Conservation (phyloP, 495 filamentous ascomycete genomes). For the Aspergillus bridgeri region DNA sequence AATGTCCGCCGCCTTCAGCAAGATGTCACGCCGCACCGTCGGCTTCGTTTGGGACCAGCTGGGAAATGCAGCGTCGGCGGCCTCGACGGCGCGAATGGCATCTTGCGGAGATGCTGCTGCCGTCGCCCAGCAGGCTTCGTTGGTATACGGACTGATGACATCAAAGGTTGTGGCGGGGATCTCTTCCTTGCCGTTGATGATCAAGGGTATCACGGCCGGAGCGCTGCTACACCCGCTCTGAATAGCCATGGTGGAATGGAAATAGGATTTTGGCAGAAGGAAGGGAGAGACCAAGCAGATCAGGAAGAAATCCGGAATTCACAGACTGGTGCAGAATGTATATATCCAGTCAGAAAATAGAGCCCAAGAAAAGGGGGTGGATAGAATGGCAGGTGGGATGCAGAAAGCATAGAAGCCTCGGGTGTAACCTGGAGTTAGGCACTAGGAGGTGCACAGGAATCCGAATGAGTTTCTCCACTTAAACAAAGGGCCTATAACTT, state of each 20-base stretch:
- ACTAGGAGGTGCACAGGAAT: background rate
- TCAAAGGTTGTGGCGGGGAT: slow-evolving; percentile 55
- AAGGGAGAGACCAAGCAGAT: background rate
- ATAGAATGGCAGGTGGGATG: background rate
- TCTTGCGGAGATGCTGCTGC: slow-evolving; percentile 60
- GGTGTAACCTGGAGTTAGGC: background rate
- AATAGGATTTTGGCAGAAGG: background rate
- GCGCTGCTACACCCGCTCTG: background rate
- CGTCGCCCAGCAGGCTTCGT: slow-evolving; percentile 57
- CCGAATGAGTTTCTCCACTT: background rate
- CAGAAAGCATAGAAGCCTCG: background rate
- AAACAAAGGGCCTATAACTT: background rate
- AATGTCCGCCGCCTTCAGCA: slow-evolving; percentile 68
- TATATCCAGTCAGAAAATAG: background rate
- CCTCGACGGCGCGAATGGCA: slow-evolving; percentile 58
- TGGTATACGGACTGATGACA: slow-evolving; percentile 65
- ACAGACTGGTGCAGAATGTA: background rate
- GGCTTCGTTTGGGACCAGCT: slow-evolving; percentile 68
- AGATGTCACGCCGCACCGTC: slow-evolving; percentile 62
- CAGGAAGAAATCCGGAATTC: background rate
- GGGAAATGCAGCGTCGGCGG: slow-evolving; percentile 66
- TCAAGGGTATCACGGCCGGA: slow-evolving; percentile 55
- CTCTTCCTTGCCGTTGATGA: slow-evolving; percentile 67
- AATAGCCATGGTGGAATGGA: slow-evolving; percentile 9
- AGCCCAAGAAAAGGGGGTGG: background rate